These are phyloP conservation scores for Phytophthora idaei DNA, from an alignment of 352 stramenopile genomes.

Conservation along the genomic window DNA sequence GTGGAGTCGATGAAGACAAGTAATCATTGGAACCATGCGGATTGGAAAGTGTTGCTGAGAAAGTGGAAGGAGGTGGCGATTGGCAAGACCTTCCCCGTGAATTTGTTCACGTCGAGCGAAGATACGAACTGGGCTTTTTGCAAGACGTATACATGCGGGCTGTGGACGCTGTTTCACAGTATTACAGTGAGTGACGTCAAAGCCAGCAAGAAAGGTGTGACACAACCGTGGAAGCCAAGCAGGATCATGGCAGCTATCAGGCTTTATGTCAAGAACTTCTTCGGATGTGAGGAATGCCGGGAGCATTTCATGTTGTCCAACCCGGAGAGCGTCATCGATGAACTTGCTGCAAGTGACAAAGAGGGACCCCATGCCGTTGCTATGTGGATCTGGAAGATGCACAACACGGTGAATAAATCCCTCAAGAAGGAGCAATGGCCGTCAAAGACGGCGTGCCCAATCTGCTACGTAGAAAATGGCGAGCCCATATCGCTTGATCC, in stretches of 20 bases:
- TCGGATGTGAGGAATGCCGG: conserved; percentile 79
- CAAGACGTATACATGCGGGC: conserved; percentile 78
- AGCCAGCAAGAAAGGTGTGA: conserved; percentile 23
- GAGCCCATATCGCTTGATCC: conserved; percentile 55
- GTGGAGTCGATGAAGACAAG: conserved; percentile 42
- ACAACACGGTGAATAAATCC: conserved; percentile 84
- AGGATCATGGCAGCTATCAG: conserved; percentile 66
- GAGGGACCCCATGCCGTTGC: conserved; percentile 48
- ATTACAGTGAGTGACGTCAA: conserved; percentile 54
- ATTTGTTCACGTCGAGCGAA: conserved; percentile 63
- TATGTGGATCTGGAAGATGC: conserved; percentile 85
- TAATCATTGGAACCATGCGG: conserved; percentile 52
- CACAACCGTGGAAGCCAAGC: conserved; percentile 56
- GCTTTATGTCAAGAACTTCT: conserved; percentile 81
- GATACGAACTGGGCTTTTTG: conserved; percentile 59
- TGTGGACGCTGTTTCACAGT: conserved; percentile 87
- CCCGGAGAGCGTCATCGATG: conserved; percentile 54
- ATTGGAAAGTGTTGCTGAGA: conserved; percentile 66
- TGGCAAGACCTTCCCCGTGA: conserved; percentile 59
- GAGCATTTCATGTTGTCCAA: conserved; percentile 79
- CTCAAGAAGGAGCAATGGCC: conserved; percentile 78
- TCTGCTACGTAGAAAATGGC: conserved; percentile 67
- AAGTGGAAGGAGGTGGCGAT: conserved; percentile 62
- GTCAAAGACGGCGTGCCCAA: conserved; percentile 48
- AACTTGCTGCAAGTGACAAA: conserved; percentile 43